Base-by-base conservation (phyloP, 2,329 filamentous ascomycete species). In the Parastagonospora avenae region DNA sequence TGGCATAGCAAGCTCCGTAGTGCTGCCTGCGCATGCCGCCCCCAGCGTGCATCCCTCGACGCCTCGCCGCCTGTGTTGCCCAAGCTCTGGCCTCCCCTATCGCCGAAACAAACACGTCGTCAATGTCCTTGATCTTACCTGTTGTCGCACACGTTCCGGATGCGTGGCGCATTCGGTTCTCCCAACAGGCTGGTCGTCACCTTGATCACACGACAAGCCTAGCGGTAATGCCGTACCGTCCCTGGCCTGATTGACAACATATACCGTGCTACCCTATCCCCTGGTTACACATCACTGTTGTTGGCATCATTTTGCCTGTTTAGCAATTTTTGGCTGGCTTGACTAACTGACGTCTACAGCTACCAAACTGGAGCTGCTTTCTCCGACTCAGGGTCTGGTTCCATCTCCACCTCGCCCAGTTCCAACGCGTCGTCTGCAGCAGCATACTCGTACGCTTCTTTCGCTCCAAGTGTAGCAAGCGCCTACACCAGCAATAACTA, bases 361-460 rank as follows among this genome's bases (percentile, higher is more conserved):
- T 84, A 81, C 69, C 76, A 79, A 55, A 63, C 77, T 56, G 75
- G 74, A 53, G 71, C 77, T 65, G 76, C 78, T 60, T 77, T 82
- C 62, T 78, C 82, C 52, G 82, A 85, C 72, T 82, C 82, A 54
- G 81, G 79, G 49, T 80, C 78, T 49, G 82, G 81, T 64, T 83
- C 79, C 58, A 78, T 77, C 63, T 80, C 79, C 57, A 77, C 78
- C 61, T 80, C 77, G 62, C 78, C 79, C 52, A 78, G 77, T 60
- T 81, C 80, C 57, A 78, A 77, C 63, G 73, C 76, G 51, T 81
- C 79, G 28, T 78, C 78, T 41, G 74, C 66, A 27, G 50, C 78
- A 59, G 72, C 76, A 57, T 81, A 73, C 63, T 67, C 76, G 12
- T 81, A 74, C 62, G 64, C 76, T 35, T 66, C 56, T 53, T 77